Evolutionary conservation across 179 eudicot genomes (phyloP), one percentile per base, ranked within the genome.

Genomic region (Beta lomatogona): DNA sequence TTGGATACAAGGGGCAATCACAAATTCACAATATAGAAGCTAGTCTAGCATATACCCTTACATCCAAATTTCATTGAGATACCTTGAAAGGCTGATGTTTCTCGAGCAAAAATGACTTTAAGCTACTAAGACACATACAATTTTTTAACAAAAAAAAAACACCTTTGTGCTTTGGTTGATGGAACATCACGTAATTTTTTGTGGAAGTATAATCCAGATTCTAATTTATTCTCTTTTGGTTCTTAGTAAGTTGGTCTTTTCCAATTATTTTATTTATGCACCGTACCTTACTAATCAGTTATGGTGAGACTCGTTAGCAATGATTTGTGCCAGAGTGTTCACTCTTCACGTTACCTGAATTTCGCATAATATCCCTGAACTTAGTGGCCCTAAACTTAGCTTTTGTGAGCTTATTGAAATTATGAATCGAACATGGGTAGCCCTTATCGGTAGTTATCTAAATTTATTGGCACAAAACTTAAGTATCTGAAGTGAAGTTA

Each of bases 31-130:
- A 48, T 31, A 55, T 31, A 48, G 41, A 66, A 12, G 52, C 83
- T 46, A 46, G 57, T 64, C n/a, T 46, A 68, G 13, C 31, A 2
- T 21, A 61, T 61, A 12, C 25, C 50, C 13, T n/a, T 59, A 48
- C 84, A 71, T 50, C 75, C 72, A 4, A 54, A 41, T 41, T 58
- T 69, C 69, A 71, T 70, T 55, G 6, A 58, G 15, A 14, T 64
- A 22, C 18, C 71, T 14, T 46, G 22, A 65, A 41, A 15, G 14
- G 16, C 16, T 18, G 22, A 44, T 57, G 44, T 16, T 75, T 48
- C 50, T n/a, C 70, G 44, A 59, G 13, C 44, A 16, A 4, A 64
- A 21, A 9, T 41, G 21, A 50, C 60, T 31, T 1, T n/a, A n/a
- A n/a, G n/a, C n/a, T n/a, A n/a, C n/a, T n/a, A n/a, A n/a, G n/a